Base-by-base conservation (phyloP, 2,329 filamentous ascomycete genomes). In the Alternaria arborescens region DNA sequence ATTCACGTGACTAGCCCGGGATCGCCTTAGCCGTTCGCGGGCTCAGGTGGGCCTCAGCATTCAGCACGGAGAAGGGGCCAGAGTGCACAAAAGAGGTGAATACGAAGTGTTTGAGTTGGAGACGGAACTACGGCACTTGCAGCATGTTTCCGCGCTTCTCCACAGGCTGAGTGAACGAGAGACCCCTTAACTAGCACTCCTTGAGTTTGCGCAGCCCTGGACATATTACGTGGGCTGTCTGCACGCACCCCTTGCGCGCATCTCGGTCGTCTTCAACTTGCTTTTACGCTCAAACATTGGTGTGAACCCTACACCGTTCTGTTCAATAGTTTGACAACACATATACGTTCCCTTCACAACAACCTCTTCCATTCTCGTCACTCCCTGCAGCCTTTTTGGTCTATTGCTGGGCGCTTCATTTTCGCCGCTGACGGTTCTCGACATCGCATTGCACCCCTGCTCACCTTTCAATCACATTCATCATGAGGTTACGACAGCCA, bases 401-500 rank as follows among this genome's bases (percentile, higher is more conserved):
- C 34, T 28, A 12, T 51, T 18, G 26, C 30, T 24, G 38, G 6
- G 47, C 52, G 16, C 24, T 50, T 60, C 20, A 43, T 41, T 43
- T 47, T 53, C 43, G 36, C 56, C 55, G 52, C 53, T 36, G 12
- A 30, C 60, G 32, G 34, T 38, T 51, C 14, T 46, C 56, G 42
- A 44, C 36, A 48, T 52, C 44, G 38, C 47, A 50, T 32, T 22
- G 18, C 48, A 57, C 52, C 60, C 59, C 57, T 63, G 58, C 53
- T 60, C 48, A 54, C 52, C 60, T 57, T 41, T 52, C n/a, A 43
- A 54, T 58, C 64, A 34, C 58, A 67, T 60, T 54, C 73, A 71
- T 68, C 67, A 91, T 91, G 89, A 88, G 84, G 79, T 79, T 90
- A 70, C 83, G 83, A 78, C 82, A 82, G 64, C 80, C 79, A 56